These are phyloP conservation scores for Picea glauca DNA, from an alignment of 75 land plant species.

Conservation along the genomic window DNA sequence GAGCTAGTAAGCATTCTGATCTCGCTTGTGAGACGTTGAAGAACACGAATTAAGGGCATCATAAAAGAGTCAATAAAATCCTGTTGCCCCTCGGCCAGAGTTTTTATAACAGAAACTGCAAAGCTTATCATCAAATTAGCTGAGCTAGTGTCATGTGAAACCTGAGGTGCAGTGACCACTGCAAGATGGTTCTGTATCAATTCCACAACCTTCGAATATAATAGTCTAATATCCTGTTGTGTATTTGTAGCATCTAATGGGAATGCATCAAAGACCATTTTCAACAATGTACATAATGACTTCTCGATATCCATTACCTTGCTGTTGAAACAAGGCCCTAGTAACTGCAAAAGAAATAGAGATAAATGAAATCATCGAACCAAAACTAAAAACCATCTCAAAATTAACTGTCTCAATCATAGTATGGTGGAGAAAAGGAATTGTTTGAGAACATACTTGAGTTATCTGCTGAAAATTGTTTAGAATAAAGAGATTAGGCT, in stretches of 20 bases:
- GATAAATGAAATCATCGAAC: background rate
- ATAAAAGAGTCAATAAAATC: conserved; percentile 69
- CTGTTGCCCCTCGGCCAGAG: conserved; percentile 77
- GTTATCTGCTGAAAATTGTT: conserved; percentile 95
- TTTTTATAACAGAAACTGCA: conserved; percentile 71
- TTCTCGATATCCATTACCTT: conserved; percentile 91
- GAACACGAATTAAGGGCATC: conserved; percentile 67
- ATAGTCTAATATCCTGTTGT: conserved; percentile 65
- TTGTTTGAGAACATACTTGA: conserved; percentile 52
- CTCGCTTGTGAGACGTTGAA: conserved; percentile 90
- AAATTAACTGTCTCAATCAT: background rate
- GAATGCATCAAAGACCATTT: conserved; percentile 93
- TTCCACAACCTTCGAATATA: conserved; percentile 86
- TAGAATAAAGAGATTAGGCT: conserved; percentile 91
- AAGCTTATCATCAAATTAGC: conserved; percentile 77
- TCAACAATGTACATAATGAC: conserved; percentile 84
- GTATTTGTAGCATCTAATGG: conserved; percentile 73
- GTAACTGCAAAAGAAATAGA: conserved; percentile 58
- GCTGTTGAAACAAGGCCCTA: conserved; percentile 92
- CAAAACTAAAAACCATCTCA: background rate
- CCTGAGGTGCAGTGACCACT: conserved; percentile 68
- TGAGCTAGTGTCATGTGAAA: conserved; percentile 56
- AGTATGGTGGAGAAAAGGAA: background rate
- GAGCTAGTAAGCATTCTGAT: conserved; percentile 62
- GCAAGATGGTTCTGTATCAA: conserved; percentile 83